These are phyloP conservation scores for Citrus australasica DNA, from an alignment of 345 rosid genomes.

Conservation along the genomic window DNA sequence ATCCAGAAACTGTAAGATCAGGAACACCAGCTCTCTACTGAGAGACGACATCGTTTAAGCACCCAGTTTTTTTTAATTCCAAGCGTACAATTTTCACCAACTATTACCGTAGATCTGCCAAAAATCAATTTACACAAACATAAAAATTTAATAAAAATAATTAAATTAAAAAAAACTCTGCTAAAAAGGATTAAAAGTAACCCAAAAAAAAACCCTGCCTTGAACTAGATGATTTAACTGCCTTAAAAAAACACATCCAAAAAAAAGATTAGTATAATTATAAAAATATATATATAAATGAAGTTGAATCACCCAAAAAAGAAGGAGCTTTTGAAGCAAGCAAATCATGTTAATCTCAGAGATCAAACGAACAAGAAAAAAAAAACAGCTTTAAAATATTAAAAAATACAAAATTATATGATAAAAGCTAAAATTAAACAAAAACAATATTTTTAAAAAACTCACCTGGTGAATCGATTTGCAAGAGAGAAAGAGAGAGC, in stretches of 20 bases:
- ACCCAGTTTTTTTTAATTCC: conserved; percentile 30
- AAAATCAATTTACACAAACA: conserved; percentile 1
- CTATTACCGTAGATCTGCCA: conserved; percentile 62
- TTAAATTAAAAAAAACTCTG: conserved; percentile 15
- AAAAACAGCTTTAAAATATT: not conserved
- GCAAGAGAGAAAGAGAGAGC: conserved; percentile 22
- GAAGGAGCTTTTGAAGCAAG: not conserved
- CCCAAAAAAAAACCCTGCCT: conserved; percentile 6
- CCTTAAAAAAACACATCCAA: conserved; percentile 16
- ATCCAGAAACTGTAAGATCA: conserved; percentile 97
- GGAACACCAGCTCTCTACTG: conserved; percentile 97
- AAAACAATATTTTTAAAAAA: conserved; percentile 16
- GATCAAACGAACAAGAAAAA: conserved; percentile 18
- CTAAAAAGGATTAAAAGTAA: conserved; percentile 13
- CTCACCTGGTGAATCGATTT: conserved; percentile 32
- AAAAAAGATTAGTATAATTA: conserved; percentile 9
- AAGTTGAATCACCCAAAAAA: conserved; percentile 13
- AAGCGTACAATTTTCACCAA: conserved; percentile 26
- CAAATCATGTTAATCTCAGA: conserved; percentile 28
- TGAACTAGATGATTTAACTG: conserved; percentile 40
- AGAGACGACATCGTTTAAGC: conserved; percentile 77
- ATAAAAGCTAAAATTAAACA: conserved; percentile 20
- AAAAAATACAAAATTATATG: conserved; percentile 15
- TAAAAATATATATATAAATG: not conserved
- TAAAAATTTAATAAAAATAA: not conserved